phyloP scores from a whole-genome alignment of 352 stramenopile species.

The Phytopythium boreale region DNA sequence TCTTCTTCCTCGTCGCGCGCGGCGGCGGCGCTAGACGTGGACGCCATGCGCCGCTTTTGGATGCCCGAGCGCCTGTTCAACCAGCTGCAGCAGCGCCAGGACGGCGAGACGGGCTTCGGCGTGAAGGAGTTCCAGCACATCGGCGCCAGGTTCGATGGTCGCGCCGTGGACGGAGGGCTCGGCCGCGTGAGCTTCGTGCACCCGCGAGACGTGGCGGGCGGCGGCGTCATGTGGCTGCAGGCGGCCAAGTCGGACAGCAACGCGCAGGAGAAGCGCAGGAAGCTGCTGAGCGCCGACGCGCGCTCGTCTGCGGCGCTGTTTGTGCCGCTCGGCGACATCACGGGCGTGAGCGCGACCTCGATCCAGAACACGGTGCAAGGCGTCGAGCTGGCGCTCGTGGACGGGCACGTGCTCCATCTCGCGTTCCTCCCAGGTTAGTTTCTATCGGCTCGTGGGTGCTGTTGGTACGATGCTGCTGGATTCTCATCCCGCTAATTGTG shows the following conservation, averaged over 20 bases:
- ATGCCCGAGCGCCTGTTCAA: conserved; percentile 38
- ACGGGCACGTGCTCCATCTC: conserved; percentile 41
- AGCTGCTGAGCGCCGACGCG: conserved; percentile 26
- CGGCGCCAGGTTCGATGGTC: conserved; percentile 47
- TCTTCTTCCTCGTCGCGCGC: not conserved
- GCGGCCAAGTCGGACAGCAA: conserved; percentile 46
- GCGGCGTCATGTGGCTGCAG: conserved; percentile 60
- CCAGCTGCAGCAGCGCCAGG: conserved; percentile 33
- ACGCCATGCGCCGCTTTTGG: conserved; percentile 40
- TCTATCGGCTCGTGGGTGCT: not conserved
- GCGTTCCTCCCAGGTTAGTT: conserved; percentile 55
- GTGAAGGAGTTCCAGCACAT: conserved; percentile 42
- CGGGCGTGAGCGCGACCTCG: conserved; percentile 17
- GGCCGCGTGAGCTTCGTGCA: conserved; percentile 28
- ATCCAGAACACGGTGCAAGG: conserved; percentile 45
- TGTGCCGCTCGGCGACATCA: conserved; percentile 26
- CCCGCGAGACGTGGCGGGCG: conserved; percentile 7
- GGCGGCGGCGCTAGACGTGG: conserved; percentile 29
- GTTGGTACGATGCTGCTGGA: not conserved
- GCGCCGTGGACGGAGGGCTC: conserved; percentile 44
- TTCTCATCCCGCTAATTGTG: not conserved
- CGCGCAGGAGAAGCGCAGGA: conserved; percentile 41
- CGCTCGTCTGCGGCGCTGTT: conserved; percentile 35
- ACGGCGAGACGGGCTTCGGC: not conserved
- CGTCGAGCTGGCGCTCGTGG: conserved; percentile 32